These are phyloP conservation scores for Neurospora sp. DNA, from an alignment of 495 filamentous ascomycete species.

Conservation along the genomic window DNA sequence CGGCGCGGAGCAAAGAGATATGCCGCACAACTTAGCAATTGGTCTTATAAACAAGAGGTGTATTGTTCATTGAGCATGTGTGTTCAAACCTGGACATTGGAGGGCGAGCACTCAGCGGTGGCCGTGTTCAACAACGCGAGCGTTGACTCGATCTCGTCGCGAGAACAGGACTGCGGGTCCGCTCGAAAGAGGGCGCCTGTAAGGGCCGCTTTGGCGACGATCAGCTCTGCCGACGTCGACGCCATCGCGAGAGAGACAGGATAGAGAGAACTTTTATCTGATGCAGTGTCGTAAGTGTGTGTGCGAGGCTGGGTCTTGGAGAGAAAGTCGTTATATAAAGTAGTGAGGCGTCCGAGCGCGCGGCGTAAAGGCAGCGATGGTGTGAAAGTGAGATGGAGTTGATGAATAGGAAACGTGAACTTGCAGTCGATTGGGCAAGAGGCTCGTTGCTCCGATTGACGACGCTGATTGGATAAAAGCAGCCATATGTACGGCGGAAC, in stretches of 20 bases:
- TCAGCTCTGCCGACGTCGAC: constrained; percentile 63
- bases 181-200: constrained; percentile 64
- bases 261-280: not conserved
- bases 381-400: not conserved
- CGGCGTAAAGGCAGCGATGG: not conserved
- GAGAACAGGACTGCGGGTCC: constrained; percentile 59
- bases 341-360: not conserved
- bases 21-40: constrained; percentile 46
- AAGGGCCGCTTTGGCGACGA: constrained; percentile 74
- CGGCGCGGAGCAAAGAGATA: constrained; percentile 10
- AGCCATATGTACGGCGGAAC: not conserved
- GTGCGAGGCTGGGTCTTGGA: not conserved
- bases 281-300: not conserved
- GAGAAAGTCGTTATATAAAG: not conserved
- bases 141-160: constrained; percentile 64
- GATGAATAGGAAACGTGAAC: not conserved
- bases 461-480: not conserved
- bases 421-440: not conserved
- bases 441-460: not conserved
- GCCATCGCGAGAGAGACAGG: constrained; percentile 39
- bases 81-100: constrained; percentile 93
- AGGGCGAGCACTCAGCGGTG: constrained; percentile 63
- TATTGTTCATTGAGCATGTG: constrained; percentile 23
- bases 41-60: constrained; percentile 38
- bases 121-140: constrained; percentile 57